Evolutionary conservation across 2,329 filamentous ascomycete genomes (phyloP).

Genomic region (Ophiostoma perfectum): DNA sequence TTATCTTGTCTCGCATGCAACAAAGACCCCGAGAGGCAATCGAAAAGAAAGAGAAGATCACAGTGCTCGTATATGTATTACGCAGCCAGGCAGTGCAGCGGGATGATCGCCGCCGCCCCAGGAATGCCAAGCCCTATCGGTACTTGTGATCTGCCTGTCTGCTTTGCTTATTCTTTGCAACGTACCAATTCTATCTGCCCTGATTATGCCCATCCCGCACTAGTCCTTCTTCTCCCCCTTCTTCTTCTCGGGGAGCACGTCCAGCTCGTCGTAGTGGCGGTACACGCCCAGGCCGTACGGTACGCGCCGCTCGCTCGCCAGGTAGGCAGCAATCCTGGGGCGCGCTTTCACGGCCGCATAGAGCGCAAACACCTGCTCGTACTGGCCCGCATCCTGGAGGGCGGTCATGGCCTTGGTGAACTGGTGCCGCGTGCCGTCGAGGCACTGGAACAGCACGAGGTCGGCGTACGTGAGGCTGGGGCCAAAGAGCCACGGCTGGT

Average conservation of each 20-base stretch:
- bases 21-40: too few relatives aligned
- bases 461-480: constrained; percentile 65
- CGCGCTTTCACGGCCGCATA: constrained; percentile 58
- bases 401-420: constrained; percentile 62
- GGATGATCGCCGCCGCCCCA: too few relatives aligned
- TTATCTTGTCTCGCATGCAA: too few relatives aligned
- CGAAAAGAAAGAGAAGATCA: too few relatives aligned
- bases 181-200: too few relatives aligned
- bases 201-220: too few relatives aligned
- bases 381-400: constrained; percentile 50
- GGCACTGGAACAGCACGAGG: constrained; percentile 62
- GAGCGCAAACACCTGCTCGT: constrained; percentile 56
- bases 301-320: constrained; percentile 58
- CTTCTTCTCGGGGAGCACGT: constrained; percentile 37
- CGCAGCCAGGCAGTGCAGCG: too few relatives aligned
- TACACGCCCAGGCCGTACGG: constrained; percentile 63
- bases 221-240: neutral
- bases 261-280: constrained; percentile 67
- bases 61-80: too few relatives aligned
- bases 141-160: too few relatives aligned
- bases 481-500: constrained; percentile 60
- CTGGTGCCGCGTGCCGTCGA: constrained; percentile 58
- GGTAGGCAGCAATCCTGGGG: constrained; percentile 61
- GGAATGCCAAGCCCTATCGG: too few relatives aligned
- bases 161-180: too few relatives aligned